Base-by-base conservation (phyloP, 2,329 filamentous ascomycete genomes). In the Xylariaceae sp. region DNA sequence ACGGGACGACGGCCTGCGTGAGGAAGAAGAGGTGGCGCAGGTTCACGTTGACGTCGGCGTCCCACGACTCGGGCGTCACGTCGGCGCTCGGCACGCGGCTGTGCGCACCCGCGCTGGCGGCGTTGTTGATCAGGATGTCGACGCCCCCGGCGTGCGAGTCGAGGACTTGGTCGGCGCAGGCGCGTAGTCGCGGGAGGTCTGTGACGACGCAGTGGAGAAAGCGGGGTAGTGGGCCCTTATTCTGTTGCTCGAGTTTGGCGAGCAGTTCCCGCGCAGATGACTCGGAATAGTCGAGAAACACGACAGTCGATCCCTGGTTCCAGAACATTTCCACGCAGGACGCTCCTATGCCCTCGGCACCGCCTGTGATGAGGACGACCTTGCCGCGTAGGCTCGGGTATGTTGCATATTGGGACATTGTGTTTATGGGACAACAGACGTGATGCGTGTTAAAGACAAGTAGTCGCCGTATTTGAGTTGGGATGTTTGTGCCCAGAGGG, bases 341-440 rank as follows among this genome's bases (percentile, higher is more conserved):
- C 1, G 66, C 63, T 24, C 69, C 69, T 38, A 73, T 71, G 9
- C 69, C 69, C 38, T 65, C 61, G 21, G 68, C 68, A 2, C 66
- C 69, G 24, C 69, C 69, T 0, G 67, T 64, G 41, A 72, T 60
- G 24, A 71, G 53, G 3, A 72, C 64, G 2, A 53, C 61, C 45
- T 62, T 61, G 52, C 48, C 62, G 21, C 51, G 53, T 24, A 70
- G 52, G 48, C 65, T 68, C 7, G 65, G 66, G 39, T 69, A 70
- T 3, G 51, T 61, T 16, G 67, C 66, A 36, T 52, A 61, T 18
- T 43, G 39, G 19, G 40, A 15, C 43, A 45, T 45, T 31, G 12
- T 15, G 36, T 40, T 36, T 14, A 19, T 32, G 18, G 29, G 16
- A 26, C n/a, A n/a, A n/a, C n/a, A n/a, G n/a, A n/a, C n/a, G n/a